Base-by-base conservation (phyloP, 148 eudicot species). In the Silene conica region DNA sequence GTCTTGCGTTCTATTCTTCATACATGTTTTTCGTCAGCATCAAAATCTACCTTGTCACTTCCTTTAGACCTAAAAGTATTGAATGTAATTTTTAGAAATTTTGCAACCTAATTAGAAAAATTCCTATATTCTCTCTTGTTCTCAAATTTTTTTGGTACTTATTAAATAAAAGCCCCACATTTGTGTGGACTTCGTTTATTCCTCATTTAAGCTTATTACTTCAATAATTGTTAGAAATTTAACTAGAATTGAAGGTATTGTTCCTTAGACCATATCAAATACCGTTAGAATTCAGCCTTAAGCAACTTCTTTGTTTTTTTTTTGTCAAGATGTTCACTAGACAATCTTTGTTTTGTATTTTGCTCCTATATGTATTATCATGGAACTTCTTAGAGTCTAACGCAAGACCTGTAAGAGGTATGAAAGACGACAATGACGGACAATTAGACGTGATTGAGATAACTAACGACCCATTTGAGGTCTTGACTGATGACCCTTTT, bases 381-480 rank as follows among this genome's bases (percentile, higher is more conserved):
- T 61, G 11, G 38, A 61, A 61, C 16, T 61, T 61, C 34, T 61
- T 61, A 23, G 18, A 22, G 31, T 22, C 34, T 22, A 61, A 22
- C 11, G 65, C 65, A 61, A 61, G 65, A 12, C 65, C 65, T 10
- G 4, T 61, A 25, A 61, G 65, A 61, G 18, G 25, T 38, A 8
- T 61, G 14, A 61, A 61, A 26, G 31, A 61, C 8, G 15, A 22
- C 8, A 6, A 22, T 10, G 34, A 61, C 26, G 25, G 63, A 8
- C 34, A 61, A 61, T 8, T 61, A 25, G 65, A 61, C 16, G 65
- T 61, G 11, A 25, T 61, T 38, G 65, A 61, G 65, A 61, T 61
- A 22, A 61, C 65, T 16, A 61, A 14, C 22, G 34, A 61, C 18
- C 65, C 65, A 18, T 22, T 61, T 61, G 65, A 61, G 25, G 22